These are phyloP conservation scores for Nannizziopsis barbatae DNA, from an alignment of 2,329 filamentous ascomycete species.

Conservation along the genomic window DNA sequence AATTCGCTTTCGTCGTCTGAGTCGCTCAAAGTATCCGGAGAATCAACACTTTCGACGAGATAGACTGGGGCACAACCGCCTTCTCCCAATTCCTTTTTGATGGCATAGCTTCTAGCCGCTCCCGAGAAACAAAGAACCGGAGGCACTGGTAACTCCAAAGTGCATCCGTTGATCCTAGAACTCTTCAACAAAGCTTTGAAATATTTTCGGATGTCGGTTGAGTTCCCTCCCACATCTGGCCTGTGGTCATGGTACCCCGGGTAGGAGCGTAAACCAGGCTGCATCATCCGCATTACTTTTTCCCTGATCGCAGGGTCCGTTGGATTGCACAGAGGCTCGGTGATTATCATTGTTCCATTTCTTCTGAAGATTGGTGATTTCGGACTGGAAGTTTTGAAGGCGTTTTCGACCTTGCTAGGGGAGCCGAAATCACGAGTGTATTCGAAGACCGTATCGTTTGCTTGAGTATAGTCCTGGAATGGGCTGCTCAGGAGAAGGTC, in stretches of 20 bases:
- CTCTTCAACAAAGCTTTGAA: constrained; percentile 53
- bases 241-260: constrained; percentile 68
- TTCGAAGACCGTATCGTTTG: constrained; percentile 36
- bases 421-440: constrained; percentile 25
- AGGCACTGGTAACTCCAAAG: constrained; percentile 51
- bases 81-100: constrained; percentile 78
- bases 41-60: constrained; percentile 64
- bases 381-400: constrained; percentile 21
- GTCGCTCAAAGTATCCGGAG: constrained; percentile 29
- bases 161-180: constrained; percentile 32
- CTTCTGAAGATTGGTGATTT: constrained; percentile 10
- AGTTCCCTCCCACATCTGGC: constrained; percentile 52
- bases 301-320: constrained; percentile 64
- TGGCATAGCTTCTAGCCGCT: constrained; percentile 55
- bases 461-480: constrained; percentile 53
- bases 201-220: constrained; percentile 69
- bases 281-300: constrained; percentile 61
- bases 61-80: constrained; percentile 95
- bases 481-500: constrained; percentile 57
- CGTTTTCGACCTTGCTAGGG: constrained; percentile 31
- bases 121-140: constrained; percentile 59
- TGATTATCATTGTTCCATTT: constrained; percentile 46
- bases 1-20: constrained; percentile 28
- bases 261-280: constrained; percentile 63
- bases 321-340: constrained; percentile 77